A percentile compares a stretch with the other conserved stretches of the same genome.
Evolutionary conservation across 176 grass and related monocot species (phyloP).

Genomic region (Hsuehochloa calcarea): DNA sequence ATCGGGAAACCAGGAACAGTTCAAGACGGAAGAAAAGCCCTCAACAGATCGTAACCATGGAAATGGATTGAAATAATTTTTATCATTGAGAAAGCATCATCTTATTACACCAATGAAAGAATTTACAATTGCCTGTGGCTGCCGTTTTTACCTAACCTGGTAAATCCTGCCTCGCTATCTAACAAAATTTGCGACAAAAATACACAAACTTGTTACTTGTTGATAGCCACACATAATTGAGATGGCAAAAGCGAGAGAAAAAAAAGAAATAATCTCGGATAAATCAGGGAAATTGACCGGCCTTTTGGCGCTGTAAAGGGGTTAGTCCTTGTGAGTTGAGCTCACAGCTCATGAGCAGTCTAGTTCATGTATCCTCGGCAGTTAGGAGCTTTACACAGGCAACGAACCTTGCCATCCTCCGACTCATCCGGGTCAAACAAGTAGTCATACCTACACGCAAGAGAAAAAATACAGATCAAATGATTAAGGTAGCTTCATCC

Average conservation of each 20-base stretch:
- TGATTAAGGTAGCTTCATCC: neutral
- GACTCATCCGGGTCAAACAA: slow-evolving; percentile 87
- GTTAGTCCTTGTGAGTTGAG: slow-evolving; percentile 33
- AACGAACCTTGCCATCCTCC: slow-evolving; percentile 74
- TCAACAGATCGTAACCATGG: neutral
- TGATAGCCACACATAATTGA: slow-evolving; percentile 11
- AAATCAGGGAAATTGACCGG: slow-evolving; percentile 29
- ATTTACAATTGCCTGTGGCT: slow-evolving; percentile 28
- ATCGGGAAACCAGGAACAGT: slow-evolving; percentile 8
- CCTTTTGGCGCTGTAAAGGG: slow-evolving; percentile 33
- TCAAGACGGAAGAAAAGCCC: too few species aligned
- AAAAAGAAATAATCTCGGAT: slow-evolving; percentile 30
- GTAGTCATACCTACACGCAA: slow-evolving; percentile 70
- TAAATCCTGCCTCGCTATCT: neutral
- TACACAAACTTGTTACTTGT: neutral
- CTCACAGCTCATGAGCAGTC: neutral
- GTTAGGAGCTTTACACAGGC: slow-evolving; percentile 75
- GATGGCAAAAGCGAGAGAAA: neutral
- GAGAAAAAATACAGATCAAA: neutral
- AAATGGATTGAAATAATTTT: neutral
- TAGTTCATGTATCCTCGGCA: slow-evolving; percentile 93
- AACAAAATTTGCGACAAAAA: neutral
- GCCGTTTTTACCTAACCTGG: neutral
- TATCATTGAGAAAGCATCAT: neutral
- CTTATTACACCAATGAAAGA: slow-evolving; percentile 15